phyloP scores from a whole-genome alignment of 2,329 filamentous ascomycete species.

The Aureobasidium musti region DNA sequence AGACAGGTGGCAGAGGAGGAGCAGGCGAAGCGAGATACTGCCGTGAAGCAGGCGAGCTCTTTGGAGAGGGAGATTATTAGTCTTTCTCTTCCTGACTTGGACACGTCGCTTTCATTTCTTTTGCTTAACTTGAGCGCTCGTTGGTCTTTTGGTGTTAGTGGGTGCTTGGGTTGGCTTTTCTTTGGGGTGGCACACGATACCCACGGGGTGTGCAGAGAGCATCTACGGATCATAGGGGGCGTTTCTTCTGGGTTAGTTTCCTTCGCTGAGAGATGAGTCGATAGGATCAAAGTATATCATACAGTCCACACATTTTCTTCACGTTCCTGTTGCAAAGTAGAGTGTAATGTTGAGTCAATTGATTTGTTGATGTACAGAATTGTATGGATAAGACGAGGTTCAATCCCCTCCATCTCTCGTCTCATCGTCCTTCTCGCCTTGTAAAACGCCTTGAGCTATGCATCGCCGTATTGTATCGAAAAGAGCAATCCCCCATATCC shows the following conservation, averaged over 20 bases:
- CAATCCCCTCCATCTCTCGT: not conserved
- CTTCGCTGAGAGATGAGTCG: not conserved
- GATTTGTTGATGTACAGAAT: not conserved
- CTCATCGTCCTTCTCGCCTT: not conserved
- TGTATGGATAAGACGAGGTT: not conserved
- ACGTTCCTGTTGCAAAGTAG: not conserved
- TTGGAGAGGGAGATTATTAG: slow-evolving; percentile 60
- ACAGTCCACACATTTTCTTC: not conserved
- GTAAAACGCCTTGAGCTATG: slow-evolving; percentile 26
- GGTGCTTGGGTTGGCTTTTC: not conserved
- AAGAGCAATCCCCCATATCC: not conserved
- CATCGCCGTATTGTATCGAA: slow-evolving; percentile 9
- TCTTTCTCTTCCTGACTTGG: not conserved
- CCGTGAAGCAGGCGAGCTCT: slow-evolving; percentile 84
- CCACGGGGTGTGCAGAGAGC: not conserved
- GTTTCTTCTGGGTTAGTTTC: not conserved
- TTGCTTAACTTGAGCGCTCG: not conserved
- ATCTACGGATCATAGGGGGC: not conserved
- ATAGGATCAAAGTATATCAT: not conserved
- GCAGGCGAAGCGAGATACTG: slow-evolving; percentile 74
- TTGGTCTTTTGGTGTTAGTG: not conserved
- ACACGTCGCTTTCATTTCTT: not conserved
- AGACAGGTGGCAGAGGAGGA: slow-evolving; percentile 66
- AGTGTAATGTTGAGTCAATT: not conserved
- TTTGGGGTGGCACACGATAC: slow-evolving; percentile 9